Base-by-base conservation (phyloP, 331 rosid genomes). In the Erythrophleum ivorense region DNA sequence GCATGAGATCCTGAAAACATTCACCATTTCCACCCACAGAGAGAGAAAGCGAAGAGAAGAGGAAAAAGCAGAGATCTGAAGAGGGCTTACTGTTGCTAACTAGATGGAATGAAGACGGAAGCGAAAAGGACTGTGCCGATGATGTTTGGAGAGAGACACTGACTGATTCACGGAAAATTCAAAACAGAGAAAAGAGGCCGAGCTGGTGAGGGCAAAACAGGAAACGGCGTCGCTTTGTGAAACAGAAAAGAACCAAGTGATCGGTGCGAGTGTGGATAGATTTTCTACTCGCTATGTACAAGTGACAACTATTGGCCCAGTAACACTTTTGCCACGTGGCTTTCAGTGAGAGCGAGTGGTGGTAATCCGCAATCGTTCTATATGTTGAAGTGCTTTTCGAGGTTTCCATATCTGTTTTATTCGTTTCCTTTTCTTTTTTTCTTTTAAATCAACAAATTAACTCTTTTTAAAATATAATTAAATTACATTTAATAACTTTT, bases 1-100 rank as follows among this genome's bases (percentile, higher is more conserved):
- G 19, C 7, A 33, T 12, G 13, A 63, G n/a, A 29, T 62, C 43
- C 43, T 63, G 4, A 31, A 12, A 33, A 1, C n/a, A 31, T 12
- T 63, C 9, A 5, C 18, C 43, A 29, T 31, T 12, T 33, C 43
- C 11, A 63, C 31, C 69, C 15, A 60, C 0, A 13, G 69, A 14
- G 3, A 63, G 19, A 11, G 19, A 63, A 63, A 58, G 64, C 21
- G 33, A 58, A 58, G 14, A 58, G 14, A 9, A 58, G 6, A 21
- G 16, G 29, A 34, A 58, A 58, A 62, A 63, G 43, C n/a, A 63
- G 45, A 31, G 69, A 63, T 63, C 69, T 63, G 69, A 33, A 63
- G 69, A 63, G 43, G 4, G 68, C 9, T 31, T 31, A 29, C 41
- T 11, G 15, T 58, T 58, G 64, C 6, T 36, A 9, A 58, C 13